Evolutionary conservation across 108 stramenopile species (phyloP), one percentile per base, ranked within the genome.

Genomic region (Cyclotella choctawhatcheeana): DNA sequence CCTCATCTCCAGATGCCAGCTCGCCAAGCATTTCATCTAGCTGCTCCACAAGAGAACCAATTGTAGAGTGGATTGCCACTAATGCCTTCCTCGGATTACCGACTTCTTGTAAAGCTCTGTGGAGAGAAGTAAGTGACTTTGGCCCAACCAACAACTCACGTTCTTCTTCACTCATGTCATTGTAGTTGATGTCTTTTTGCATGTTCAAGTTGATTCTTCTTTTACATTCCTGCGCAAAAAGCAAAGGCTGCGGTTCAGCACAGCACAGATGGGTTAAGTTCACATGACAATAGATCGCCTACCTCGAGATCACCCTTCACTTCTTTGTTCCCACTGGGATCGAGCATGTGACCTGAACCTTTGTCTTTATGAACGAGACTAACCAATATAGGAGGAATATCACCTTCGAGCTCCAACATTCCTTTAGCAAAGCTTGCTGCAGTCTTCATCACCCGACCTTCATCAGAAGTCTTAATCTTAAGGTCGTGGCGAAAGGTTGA

Each of bases 391-490:
- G 99, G 99, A 27, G 99, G 96, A n/a, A 99, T 85, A 26, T 93
- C 91, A 17, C 99, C 99, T 77, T 98, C 98, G 14, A 99, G 78
- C 81, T 97, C 97, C 7, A 99, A 77, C 72, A 99, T 69, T 17
- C 98, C 98, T 81, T 99, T 92, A 25, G 76, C 76, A 55, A 77
- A 77, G 22, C 67, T 47, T 3, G 99, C 98, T 0, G 97, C 99
- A 51, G 99, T 99, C 67, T 99, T 98, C 97, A 99, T 98, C 0
- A 99, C 99, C 2, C 99, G 69, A 0, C 99, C 99, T 83, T 99
- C 99, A 69, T 99, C 97, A 17, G 90, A 91, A 0, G 97, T 97
- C 59, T 96, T 97, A 61, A 99, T 98, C 72, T 99, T 99, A 34
- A 98, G 67, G 74, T 99, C 99, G 88, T 99, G 99, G 7, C 99